Evolutionary conservation across 306 rosid genomes (phyloP).

Genomic region (Vigna reflexopilosa): DNA sequence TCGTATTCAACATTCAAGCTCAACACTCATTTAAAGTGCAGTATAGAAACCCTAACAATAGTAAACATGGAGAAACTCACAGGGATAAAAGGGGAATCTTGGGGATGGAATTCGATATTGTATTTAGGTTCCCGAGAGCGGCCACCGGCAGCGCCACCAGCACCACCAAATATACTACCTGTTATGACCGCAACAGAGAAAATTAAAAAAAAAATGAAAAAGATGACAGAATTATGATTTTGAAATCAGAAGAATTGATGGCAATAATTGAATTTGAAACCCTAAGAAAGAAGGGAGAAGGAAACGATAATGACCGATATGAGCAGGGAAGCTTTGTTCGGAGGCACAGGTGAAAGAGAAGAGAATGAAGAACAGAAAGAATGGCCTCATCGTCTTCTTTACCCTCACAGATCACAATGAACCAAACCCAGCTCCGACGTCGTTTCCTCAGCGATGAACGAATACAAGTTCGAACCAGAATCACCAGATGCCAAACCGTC

Average conservation of each 20-base stretch:
- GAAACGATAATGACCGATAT: slow-evolving; percentile 51
- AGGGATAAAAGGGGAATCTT: slow-evolving; percentile 81
- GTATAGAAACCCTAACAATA: background rate
- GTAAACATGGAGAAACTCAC: slow-evolving; percentile 52
- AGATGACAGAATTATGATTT: no score
- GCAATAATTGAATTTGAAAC: background rate
- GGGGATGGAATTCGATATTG: slow-evolving; percentile 83
- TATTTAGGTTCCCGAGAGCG: slow-evolving; percentile 87
- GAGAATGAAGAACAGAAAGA: slow-evolving; percentile 46
- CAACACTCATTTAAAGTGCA: background rate
- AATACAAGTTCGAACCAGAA: background rate
- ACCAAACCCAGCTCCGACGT: background rate
- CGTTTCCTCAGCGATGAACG: no score
- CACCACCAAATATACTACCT: slow-evolving; percentile 67
- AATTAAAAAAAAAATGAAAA: background rate
- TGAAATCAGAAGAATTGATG: background rate
- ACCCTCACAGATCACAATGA: background rate
- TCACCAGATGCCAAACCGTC: background rate
- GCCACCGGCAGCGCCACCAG: slow-evolving; percentile 40
- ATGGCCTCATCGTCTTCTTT: slow-evolving; percentile 51
- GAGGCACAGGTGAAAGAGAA: slow-evolving; percentile 52
- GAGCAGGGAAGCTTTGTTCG: slow-evolving; percentile 68
- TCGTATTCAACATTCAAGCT: background rate
- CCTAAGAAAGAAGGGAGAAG: background rate
- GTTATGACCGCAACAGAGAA: slow-evolving; percentile 11